Evolutionary conservation across 2,329 filamentous ascomycete species (phyloP).

Genomic region (Trichophyton simii): DNA sequence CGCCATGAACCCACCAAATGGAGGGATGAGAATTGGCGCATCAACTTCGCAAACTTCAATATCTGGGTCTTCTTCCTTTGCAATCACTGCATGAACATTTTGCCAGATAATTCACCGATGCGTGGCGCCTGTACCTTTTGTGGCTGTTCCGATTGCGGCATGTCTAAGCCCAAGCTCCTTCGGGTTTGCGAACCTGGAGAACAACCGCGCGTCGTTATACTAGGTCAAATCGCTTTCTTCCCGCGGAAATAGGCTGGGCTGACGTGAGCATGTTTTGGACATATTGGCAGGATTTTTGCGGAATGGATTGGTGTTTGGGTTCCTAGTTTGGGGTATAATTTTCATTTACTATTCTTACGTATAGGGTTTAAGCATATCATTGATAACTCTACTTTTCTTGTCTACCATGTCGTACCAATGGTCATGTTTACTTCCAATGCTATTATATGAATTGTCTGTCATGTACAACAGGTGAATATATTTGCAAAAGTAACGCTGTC

Average conservation of each 20-base stretch:
- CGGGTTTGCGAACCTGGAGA: background rate
- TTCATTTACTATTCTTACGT: too few relatives aligned
- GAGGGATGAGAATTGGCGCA: background rate
- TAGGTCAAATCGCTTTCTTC: background rate
- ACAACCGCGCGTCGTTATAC: background rate
- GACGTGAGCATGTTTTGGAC: too few relatives aligned
- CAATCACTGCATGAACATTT: conserved; percentile 4
- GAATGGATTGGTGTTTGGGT: too few relatives aligned
- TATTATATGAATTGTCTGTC: background rate
- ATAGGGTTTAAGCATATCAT: too few relatives aligned
- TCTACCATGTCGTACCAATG: background rate
- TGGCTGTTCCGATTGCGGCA: conserved; percentile 1
- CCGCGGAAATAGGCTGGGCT: background rate
- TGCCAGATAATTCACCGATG: background rate
- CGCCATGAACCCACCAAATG: background rate
- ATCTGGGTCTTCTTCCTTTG: background rate
- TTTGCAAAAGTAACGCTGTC: background rate
- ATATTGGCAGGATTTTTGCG: too few relatives aligned
- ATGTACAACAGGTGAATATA: background rate
- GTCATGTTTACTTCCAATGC: background rate
- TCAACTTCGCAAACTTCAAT: background rate
- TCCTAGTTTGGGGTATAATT: too few relatives aligned
- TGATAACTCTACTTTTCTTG: too few relatives aligned
- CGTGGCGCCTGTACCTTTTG: background rate
- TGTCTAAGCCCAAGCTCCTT: background rate